Evolutionary conservation across 106 monocot species (phyloP).

Genomic region (Dendrobium officinale): DNA sequence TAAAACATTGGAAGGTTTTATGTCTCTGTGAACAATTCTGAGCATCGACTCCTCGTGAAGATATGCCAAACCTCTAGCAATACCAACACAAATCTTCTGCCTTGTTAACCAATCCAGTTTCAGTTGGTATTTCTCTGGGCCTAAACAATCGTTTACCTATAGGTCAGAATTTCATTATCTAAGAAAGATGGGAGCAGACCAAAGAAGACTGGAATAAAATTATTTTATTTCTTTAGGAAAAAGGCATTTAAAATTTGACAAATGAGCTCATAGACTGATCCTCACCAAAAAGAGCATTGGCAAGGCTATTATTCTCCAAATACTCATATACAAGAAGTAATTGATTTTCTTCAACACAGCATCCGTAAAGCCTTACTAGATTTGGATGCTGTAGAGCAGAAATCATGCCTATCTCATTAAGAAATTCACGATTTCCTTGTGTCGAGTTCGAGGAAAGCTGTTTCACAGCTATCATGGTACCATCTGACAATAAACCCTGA

Average conservation of each 20-base stretch:
- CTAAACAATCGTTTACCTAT: constrained; percentile 6
- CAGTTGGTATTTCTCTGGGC: constrained; percentile 18
- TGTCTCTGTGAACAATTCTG: constrained; percentile 48
- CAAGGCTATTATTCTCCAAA: constrained; percentile 69
- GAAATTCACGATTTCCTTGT: constrained; percentile 69
- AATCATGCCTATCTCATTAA: constrained; percentile 73
- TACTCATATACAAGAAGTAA: constrained; percentile 58
- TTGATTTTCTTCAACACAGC: constrained; percentile 65
- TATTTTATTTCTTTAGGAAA: not conserved
- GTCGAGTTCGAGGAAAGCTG: constrained; percentile 55
- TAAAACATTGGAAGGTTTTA: constrained; percentile 42
- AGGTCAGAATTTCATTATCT: not conserved
- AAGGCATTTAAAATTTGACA: not conserved
- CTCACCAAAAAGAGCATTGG: constrained; percentile 55
- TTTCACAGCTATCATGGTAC: constrained; percentile 59
- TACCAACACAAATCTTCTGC: constrained; percentile 39
- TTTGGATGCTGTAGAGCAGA: constrained; percentile 58
- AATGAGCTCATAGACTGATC: not conserved
- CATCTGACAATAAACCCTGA: constrained; percentile 58
- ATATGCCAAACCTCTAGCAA: constrained; percentile 43
- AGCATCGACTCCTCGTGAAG: constrained; percentile 48
- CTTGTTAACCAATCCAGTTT: constrained; percentile 44
- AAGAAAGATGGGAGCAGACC: not conserved
- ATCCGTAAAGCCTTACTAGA: constrained; percentile 63
- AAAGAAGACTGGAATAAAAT: no score